Base-by-base conservation (phyloP, 805 yeast genomes). In the Wickerhamiella allomyrinae region DNA sequence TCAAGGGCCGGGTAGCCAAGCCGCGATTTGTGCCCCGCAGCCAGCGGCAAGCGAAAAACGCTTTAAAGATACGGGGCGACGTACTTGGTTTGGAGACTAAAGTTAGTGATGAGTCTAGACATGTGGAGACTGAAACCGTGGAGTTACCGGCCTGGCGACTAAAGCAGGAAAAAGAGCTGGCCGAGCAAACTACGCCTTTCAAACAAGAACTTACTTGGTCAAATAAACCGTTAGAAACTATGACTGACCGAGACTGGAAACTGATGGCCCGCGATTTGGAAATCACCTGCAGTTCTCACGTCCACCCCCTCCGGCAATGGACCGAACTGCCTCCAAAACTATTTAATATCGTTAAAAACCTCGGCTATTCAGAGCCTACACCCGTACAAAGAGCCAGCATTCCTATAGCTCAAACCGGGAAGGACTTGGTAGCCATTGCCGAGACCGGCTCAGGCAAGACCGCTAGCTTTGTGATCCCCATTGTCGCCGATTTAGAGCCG, bases 391-490 rank as follows among this genome's bases (percentile, higher is more conserved):
- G 95, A 47, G 91, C 93, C 0, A 71, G 95, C 0, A 74, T 89
- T 4, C 95, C 96, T 0, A 62, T 78, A 20, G 77, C 79, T 0
- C 52, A 77, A 19, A 57, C 63, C 0, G 63, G 69, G 3, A 60
- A 74, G 20, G 95, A 89, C 57, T 66, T 83, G 2, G 68, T 87
- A 17, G 97, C 95, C 11, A 72, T 87, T n/a, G 96, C 97, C 0
- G 86, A 86, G 50, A 89, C 98, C 0, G 98, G 98, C 10, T 82
- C 94, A 1, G 98, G 98, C 52, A 89, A 91, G 57, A 89, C 98
- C 0, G 65, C 87, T 10, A 79, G 93, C 2, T 89, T 78, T 59
- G 57, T 82, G 9, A 59, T 89, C 2, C 97, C 98, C 0, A 60
- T 84, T 7, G 40, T 55, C 82, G 8, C 57, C 74, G 2, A 76